These are phyloP conservation scores for Copromyces sp. DNA, from an alignment of 495 filamentous ascomycete genomes.

Conservation along the genomic window DNA sequence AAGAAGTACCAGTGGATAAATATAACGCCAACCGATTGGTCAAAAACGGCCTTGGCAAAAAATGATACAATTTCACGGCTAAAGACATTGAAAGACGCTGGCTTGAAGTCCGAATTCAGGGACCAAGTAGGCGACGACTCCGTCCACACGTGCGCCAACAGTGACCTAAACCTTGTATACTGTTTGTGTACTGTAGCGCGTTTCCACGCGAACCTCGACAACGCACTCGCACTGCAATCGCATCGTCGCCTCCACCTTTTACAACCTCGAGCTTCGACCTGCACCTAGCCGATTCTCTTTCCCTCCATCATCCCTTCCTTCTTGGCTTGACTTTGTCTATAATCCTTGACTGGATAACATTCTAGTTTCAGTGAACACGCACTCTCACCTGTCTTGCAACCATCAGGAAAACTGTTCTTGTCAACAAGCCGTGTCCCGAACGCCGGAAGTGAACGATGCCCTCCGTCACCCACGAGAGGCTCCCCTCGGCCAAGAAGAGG, in stretches of 20 bases:
- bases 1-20: too few species aligned
- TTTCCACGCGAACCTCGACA: not conserved
- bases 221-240: not conserved
- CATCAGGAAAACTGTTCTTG: not conserved
- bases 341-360: not conserved
- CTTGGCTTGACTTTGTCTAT: not conserved
- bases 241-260: not conserved
- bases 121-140: not conserved
- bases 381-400: not conserved
- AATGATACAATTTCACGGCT: too few species aligned
- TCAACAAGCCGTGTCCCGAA: not conserved
- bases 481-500: conserved; percentile 28
- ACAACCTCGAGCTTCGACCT: not conserved
- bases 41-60: too few species aligned
- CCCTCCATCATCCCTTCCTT: not conserved
- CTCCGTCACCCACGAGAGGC: conserved; percentile 21
- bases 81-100: not conserved
- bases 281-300: not conserved
- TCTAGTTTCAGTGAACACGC: not conserved
- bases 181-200: not conserved
- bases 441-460: conserved; percentile 14
- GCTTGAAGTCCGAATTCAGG: not conserved
- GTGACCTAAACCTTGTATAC: not conserved
- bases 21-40: too few species aligned
- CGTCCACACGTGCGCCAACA: not conserved